Base-by-base conservation (phyloP, 1,139 yeast species). In the Hansenula anomala region DNA sequence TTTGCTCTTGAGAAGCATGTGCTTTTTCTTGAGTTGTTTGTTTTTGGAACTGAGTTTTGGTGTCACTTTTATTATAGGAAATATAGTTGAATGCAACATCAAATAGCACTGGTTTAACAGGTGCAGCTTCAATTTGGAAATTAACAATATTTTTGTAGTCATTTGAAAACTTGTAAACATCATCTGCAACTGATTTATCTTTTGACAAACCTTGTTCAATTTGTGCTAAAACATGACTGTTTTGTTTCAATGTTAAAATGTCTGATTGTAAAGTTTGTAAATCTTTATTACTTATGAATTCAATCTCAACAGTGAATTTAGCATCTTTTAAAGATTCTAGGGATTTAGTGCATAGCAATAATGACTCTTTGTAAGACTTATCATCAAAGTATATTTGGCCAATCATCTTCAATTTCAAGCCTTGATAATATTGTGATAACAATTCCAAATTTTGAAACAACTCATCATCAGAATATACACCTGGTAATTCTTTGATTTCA, bases 31-130 rank as follows among this genome's bases (percentile, higher is more conserved):
- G 6, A 20, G 25, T 8, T 8, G 13, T 6, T 14, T 14, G 37
- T 30, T 17, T 33, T 24, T 20, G 40, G 19, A 32, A 24, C 16
- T 33, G 25, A n/a, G 29, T 12, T 11, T 24, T 6, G 7, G 28
- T 27, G 25, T 36, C 36, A 12, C 43, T 38, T 38, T 25, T 46
- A 44, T 20, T 42, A 55, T 80, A 79, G 35, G 71, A 68, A 38
- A 90, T 75, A 55, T 86, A 89, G 59, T 89, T 89, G 66, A 70
- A 89, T 0, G 95, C 97, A 53, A 87, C 70, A 59, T 90, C 97
- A 55, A 88, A 90, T 53, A 89, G 73, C 9, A 89, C 95, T 1
- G 97, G 96, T 61, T 90, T 90, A 42, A 83, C 76, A 42, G 80
- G 71, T 2, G 85, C 74, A 2, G 95, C 85, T 42, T 62, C 63